Evolutionary conservation across 1,284 basidiomycete species (phyloP), one percentile per base, ranked within the genome.

Genomic region (Malassezia equina): DNA sequence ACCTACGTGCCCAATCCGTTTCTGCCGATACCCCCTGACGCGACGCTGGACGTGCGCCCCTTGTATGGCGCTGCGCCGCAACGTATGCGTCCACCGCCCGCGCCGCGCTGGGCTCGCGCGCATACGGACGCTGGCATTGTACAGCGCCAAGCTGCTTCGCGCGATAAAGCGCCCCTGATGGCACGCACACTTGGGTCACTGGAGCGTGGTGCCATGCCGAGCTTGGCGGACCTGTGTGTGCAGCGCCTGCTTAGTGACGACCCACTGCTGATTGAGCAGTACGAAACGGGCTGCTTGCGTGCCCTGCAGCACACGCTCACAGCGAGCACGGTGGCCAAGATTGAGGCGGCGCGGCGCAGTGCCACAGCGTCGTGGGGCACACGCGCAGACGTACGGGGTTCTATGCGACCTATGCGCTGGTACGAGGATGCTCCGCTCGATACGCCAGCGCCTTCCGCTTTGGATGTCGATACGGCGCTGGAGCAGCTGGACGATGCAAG

Each of bases 1-100:
- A 65, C 59, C 40, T 66, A 62, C 58, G 63, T 65, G 48, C 70
- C 70, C 7, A 73, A 72, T 32, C 69, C 68, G 13, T 71, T 64
- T 49, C 41, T 63, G 7, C 31, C 51, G 49, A 62, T 67, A 39
- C 64, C 44, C 23, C 54, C n/a, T 42, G 58, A 39, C 53, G 61
- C 49, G 47, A 50, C 19, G 40, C 55, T 40, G 32, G 32, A 48
- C 11, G 29, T 32, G 24, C 46, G 46, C 15, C 24, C 31, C 15
- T 9, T 48, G 32, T 36, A 48, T n/a, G 46, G 46, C 19, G 24
- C 27, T 7, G 19, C 24, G 51, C 17, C 40, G 42, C 21, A 42
- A 46, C 44, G 45, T 53, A 9, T 51, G 53, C 28, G 57, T 29
- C 3, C 29, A 3, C 27, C 44, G 48, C 33, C 53, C 48, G 19